Conservation (phyloP, 108 stramenopile species). For the Aurantiochytrium sp. region DNA sequence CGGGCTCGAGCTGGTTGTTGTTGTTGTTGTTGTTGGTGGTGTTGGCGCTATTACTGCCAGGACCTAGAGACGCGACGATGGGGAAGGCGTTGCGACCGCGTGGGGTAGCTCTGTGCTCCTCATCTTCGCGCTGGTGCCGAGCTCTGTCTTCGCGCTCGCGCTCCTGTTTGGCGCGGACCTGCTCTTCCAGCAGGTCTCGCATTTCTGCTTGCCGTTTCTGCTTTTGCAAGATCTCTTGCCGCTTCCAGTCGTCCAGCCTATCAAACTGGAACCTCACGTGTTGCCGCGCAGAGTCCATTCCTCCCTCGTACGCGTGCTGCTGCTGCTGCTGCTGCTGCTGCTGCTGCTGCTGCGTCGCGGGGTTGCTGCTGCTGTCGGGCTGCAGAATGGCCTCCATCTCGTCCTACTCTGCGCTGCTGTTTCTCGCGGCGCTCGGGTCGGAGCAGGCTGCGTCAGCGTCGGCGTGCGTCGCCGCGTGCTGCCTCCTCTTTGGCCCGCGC, state of each 20-base stretch:
- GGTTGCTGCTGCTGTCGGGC: too few species aligned
- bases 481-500: too few species aligned
- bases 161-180: not conserved
- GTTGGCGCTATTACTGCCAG: too few species aligned
- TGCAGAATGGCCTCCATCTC: too few species aligned
- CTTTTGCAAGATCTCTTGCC: not conserved
- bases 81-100: not conserved
- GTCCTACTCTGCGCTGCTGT: too few species aligned
- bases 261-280: constrained; percentile 3
- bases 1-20: too few species aligned
- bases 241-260: constrained; percentile 18
- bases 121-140: not conserved
- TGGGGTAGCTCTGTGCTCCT: not conserved
- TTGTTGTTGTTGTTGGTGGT: too few species aligned
- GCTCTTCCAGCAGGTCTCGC: not conserved
- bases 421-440: too few species aligned
- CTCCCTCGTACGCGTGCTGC: not conserved
- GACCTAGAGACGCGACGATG: not conserved
- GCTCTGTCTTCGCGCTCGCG: not conserved
- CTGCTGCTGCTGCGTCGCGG: too few species aligned
- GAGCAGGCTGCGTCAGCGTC: too few species aligned
- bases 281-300: not conserved
- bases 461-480: too few species aligned
- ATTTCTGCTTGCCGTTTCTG: not conserved
- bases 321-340: not conserved